These are phyloP conservation scores for Microthlaspi erraticum DNA, from an alignment of 345 rosid species.

Conservation along the genomic window DNA sequence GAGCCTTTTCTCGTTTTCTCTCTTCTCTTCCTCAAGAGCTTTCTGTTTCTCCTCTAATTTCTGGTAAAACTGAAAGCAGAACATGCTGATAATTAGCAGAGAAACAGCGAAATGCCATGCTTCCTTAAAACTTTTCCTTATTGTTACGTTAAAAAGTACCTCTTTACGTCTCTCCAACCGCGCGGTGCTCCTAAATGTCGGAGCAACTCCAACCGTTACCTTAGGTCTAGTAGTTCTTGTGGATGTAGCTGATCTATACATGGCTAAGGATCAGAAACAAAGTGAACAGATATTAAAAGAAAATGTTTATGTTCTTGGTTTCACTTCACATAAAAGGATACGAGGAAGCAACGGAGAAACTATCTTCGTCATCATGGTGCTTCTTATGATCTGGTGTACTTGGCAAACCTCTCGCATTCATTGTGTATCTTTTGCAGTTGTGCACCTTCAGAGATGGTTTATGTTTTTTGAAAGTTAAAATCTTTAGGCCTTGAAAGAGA, in stretches of 20 bases:
- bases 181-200: slow-evolving; percentile 66
- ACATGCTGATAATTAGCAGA: slow-evolving; percentile 29
- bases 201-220: slow-evolving; percentile 86
- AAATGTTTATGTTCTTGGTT: neutral
- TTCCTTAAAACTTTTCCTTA: neutral
- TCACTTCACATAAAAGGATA: slow-evolving; percentile 60
- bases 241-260: slow-evolving; percentile 72
- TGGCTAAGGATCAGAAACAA: slow-evolving; percentile 61
- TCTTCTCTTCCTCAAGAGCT: slow-evolving; percentile 81
- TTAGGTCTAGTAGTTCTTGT: slow-evolving; percentile 61
- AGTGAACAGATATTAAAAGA: slow-evolving; percentile 5
- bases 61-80: slow-evolving; percentile 64
- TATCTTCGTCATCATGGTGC: slow-evolving; percentile 81
- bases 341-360: slow-evolving; percentile 84
- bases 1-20: slow-evolving; percentile 71
- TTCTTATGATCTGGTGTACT: slow-evolving; percentile 55
- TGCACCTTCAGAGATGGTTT: slow-evolving; percentile 55
- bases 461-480: neutral
- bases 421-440: slow-evolving; percentile 69
- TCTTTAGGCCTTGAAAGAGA: neutral
- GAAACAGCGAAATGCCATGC: neutral
- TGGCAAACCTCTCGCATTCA: slow-evolving; percentile 77
- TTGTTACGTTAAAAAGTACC: slow-evolving; percentile 48
- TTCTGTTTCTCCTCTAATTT: slow-evolving; percentile 87
- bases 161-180: slow-evolving; percentile 89